Base-by-base conservation (phyloP, 1,139 yeast species). In the Schwanniomyces etchellsii region DNA sequence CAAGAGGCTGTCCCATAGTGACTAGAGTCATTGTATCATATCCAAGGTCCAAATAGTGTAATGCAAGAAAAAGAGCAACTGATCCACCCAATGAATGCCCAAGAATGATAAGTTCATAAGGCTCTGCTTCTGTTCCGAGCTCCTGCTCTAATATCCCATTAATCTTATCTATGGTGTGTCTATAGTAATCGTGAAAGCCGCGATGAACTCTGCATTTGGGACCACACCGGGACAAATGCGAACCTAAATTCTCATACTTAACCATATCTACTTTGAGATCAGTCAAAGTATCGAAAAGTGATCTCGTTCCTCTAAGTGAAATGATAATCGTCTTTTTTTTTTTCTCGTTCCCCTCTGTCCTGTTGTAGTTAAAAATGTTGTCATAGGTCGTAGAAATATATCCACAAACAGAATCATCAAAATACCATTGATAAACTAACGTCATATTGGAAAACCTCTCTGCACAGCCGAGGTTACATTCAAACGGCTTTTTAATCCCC, bases 71-170 rank as follows among this genome's bases (percentile, higher is more conserved):
- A 3, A 65, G 40, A 0, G 70, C 67, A 6, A 71, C 55, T 2
- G 75, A 62, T 5, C 77, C 78, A 1, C 78, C 78, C 38, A 71
- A 40, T 1, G 77, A 71, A 41, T 72, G 78, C 1, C 78, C 78
- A 41, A 70, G 43, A 5, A 72, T 50, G 1, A 55, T 29, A 2
- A 72, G 37, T 35, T 64, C 62, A 32, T 60, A 60, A 27, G 56
- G 47, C 5, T 55, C 55, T 10, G 35, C 37, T 11, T 9, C 9
- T 2, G 36, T 28, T 1, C 40, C 36, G 12, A 61, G 40, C 32
- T 59, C 64, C 4, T 38, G 24, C 7, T 48, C 50, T 11, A 69
- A 31, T 3, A 44, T 33, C 2, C 35, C 35, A 18, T 57, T 52
- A 4, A 70, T 53, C 5, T 46, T 48, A 2, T 30, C 30, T 27